Percentiles rank a stretch among this genome's conserved stretches.
phyloP scores from a whole-genome alignment of 495 filamentous ascomycete species.

The Talaromyces proteolyticus region DNA sequence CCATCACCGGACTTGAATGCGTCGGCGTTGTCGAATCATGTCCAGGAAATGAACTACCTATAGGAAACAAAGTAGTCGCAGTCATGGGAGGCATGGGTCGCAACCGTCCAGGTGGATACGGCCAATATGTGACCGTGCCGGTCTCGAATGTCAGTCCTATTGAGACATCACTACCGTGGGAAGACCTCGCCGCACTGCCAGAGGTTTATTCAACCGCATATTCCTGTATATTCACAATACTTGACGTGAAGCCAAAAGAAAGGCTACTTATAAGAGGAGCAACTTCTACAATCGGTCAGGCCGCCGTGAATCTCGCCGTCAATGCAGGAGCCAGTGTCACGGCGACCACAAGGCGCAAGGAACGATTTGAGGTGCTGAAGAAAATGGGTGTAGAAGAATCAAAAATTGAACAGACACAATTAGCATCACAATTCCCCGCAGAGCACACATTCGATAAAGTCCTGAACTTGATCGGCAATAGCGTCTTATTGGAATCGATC shows the following conservation, averaged over 20 bases:
- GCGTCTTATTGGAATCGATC: conserved; percentile 34
- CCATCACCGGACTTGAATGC: conserved; percentile 40
- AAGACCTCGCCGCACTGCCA: conserved; percentile 35
- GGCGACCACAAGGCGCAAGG: conserved; percentile 29
- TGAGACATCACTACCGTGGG: conserved; percentile 23
- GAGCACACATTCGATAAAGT: conserved; percentile 28
- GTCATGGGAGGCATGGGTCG: conserved; percentile 42
- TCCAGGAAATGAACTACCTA: conserved; percentile 24
- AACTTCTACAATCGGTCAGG: conserved; percentile 37
- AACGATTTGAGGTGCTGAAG: conserved; percentile 18
- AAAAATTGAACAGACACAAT: conserved; percentile 16
- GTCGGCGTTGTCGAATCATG: conserved; percentile 34
- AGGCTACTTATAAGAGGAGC: conserved; percentile 35
- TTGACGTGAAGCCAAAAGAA: conserved; percentile 26
- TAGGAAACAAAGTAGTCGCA: conserved; percentile 28
- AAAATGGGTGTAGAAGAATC: conserved; percentile 23
- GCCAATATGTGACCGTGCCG: conserved; percentile 26
- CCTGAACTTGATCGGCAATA: conserved; percentile 39
- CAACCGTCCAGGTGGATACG: conserved; percentile 33
- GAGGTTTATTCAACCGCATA: conserved; percentile 38
- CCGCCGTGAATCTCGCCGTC: conserved; percentile 38
- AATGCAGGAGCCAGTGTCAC: conserved; percentile 30
- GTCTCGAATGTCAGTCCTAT: conserved; percentile 29
- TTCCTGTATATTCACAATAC: conserved; percentile 31
- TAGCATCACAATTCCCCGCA: conserved; percentile 9